Evolutionary conservation across 352 stramenopile species (phyloP), one percentile per base, ranked within the genome.

Genomic region (Pythium folliculosum): DNA sequence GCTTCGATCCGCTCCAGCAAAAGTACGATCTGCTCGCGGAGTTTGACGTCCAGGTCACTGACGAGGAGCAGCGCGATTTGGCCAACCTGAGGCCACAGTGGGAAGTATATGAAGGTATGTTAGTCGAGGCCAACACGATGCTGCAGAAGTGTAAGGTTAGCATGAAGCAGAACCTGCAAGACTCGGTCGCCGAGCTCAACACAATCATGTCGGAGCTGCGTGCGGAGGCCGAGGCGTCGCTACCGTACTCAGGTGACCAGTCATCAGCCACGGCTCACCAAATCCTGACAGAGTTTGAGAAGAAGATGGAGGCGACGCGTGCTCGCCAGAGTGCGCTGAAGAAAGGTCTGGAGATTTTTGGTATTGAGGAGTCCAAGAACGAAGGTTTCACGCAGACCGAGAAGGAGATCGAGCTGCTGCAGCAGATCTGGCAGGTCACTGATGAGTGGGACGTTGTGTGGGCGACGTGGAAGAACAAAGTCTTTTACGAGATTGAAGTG

Each of bases 151-250:
- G 86, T 73, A 98, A 98, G 78, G 72, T 96, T 21, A 97, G 90
- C 55, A 98, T 98, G 95, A 98, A 98, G 70, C 89, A 97, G 65
- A 97, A 96, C 43, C 75, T 99, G 2, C 92, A 98, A 67, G 90
- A 95, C 60, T 95, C 85, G 3, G 84, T 98, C 12, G 81, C 82
- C 0, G 89, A 95, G 63, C 74, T 97, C 23, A 92, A 92, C 66
- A 82, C 77, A 12, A 90, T 94, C 58, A 95, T 94, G 86, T 82
- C 85, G 19, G 86, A 96, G 22, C 56, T 95, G 22, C 74, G 84
- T 3, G 77, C 72, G 5, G 89, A 96, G 53, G 90, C 90, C 1
- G 82, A 92, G 57, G 72, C 79, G 5, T 85, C 77, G 16, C 58
- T 97, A 35, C 89, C 90, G 2, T 97, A 95, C 61, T 82, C 81